Conservation (phyloP, 441 rosid genomes). For the Corymbia citriodora region DNA sequence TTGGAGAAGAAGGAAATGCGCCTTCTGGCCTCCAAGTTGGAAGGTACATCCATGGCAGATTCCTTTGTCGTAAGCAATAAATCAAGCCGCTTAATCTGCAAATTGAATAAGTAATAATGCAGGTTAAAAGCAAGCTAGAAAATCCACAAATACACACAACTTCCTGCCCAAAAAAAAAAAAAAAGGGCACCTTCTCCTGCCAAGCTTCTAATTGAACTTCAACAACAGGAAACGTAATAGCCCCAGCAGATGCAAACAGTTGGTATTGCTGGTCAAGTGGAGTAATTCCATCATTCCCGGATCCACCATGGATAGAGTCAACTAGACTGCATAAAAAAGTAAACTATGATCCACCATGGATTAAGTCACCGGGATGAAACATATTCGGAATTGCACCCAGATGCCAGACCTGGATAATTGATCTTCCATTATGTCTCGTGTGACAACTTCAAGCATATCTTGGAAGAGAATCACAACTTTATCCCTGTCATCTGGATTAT, state of each 20-base stretch:
- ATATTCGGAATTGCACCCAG: background rate
- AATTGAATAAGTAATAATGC: background rate
- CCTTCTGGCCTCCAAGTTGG: constrained; percentile 98
- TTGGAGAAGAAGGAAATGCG: constrained; percentile 98
- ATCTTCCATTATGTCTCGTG: constrained; percentile 93
- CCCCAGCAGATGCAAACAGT: constrained; percentile 90
- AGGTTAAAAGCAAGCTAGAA: background rate
- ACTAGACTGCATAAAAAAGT: constrained; percentile 42
- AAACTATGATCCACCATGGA: background rate
- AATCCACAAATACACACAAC: background rate
- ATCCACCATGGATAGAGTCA: constrained; percentile 70
- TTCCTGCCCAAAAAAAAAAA: background rate
- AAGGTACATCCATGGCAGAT: constrained; percentile 99
- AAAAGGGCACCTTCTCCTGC: constrained; percentile 75
- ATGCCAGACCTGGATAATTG: constrained; percentile 51
- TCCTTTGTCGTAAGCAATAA: constrained; percentile 96
- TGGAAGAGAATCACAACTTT: constrained; percentile 92
- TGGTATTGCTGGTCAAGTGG: constrained; percentile 67
- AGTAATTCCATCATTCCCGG: constrained; percentile 60
- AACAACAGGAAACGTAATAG: constrained; percentile 82
- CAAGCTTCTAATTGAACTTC: constrained; percentile 79
- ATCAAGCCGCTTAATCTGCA: constrained; percentile 84
- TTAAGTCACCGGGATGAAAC: background rate
- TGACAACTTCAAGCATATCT: constrained; percentile 98
- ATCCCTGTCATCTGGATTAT: constrained; percentile 79